These are phyloP conservation scores for Cordyceps javanica DNA, from an alignment of 2,329 filamentous ascomycete genomes.

Conservation along the genomic window DNA sequence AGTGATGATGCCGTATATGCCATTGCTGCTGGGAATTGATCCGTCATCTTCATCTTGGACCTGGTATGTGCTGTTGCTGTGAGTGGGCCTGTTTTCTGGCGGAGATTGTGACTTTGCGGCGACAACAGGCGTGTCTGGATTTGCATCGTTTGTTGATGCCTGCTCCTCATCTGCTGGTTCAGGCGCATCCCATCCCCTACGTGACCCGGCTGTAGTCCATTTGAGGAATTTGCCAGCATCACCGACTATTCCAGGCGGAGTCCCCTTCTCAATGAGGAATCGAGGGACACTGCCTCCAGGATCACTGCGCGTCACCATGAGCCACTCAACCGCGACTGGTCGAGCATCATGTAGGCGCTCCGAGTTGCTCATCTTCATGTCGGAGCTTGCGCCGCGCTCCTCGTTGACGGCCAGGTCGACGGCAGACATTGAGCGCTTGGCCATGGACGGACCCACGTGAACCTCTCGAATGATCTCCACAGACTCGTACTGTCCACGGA, in stretches of 20 bases:
- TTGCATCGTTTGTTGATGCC: background rate
- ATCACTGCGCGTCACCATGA: conserved; percentile 87
- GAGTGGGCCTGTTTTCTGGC: background rate
- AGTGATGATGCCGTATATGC: conserved; percentile 51
- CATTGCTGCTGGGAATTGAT: conserved; percentile 33
- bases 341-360: conserved; percentile 23
- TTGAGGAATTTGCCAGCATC: conserved; percentile 78
- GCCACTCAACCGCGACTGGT: conserved; percentile 66
- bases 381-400: background rate
- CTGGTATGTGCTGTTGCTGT: background rate
- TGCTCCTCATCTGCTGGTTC: conserved; percentile 17
- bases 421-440: conserved; percentile 28
- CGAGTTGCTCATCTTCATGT: conserved; percentile 14
- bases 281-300: conserved; percentile 82
- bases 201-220: conserved; percentile 50
- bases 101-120: background rate
- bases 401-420: conserved; percentile 21
- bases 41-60: conserved; percentile 20
- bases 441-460: conserved; percentile 41
- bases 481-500: conserved; percentile 83
- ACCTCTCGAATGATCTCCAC: conserved; percentile 88
- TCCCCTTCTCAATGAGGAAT: conserved; percentile 87
- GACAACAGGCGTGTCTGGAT: background rate
- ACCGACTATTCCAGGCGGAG: conserved; percentile 69
- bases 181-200: conserved; percentile 27